Percentiles rank a stretch among this genome's conserved stretches.
phyloP scores from a whole-genome alignment of 169 alveolate species.

The Prorocentrum cordatum region DNA sequence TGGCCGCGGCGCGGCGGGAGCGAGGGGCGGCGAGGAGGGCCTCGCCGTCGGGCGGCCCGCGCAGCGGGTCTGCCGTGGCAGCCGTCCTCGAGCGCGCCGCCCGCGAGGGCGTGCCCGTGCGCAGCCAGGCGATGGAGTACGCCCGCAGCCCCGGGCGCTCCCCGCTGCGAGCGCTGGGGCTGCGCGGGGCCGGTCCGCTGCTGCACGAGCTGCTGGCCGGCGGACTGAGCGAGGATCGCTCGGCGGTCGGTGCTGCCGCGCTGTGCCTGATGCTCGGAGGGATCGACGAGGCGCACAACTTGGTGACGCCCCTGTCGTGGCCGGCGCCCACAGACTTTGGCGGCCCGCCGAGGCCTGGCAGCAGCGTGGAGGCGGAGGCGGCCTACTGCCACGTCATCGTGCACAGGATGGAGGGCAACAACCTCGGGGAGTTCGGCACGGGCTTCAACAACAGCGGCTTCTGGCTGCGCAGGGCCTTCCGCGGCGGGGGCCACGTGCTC shows the following conservation, averaged over 20 bases:
- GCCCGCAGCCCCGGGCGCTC: too few relatives aligned
- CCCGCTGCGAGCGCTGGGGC: too few relatives aligned
- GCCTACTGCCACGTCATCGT: constrained; percentile 29
- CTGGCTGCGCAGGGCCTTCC: too few relatives aligned
- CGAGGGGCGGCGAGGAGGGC: too few relatives aligned
- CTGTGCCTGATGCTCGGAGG: background rate
- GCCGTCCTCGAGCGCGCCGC: too few relatives aligned
- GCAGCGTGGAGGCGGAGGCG: background rate
- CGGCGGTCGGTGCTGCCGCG: constrained; percentile 8
- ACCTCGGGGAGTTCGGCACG: constrained; percentile 45
- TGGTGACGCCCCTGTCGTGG: constrained; percentile 18
- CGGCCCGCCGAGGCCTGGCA: constrained; percentile 12
- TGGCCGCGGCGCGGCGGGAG: too few relatives aligned
- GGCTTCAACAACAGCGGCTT: background rate
- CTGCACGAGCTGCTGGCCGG: background rate
- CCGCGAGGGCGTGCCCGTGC: too few relatives aligned
- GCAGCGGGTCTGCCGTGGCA: too few relatives aligned
- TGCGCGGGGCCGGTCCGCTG: too few relatives aligned
- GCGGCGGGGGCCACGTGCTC: too few relatives aligned
- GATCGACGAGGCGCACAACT: constrained; percentile 14
- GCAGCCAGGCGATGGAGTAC: too few relatives aligned
- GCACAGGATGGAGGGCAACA: constrained; percentile 49
- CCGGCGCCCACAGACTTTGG: constrained; percentile 1
- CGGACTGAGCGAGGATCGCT: background rate
- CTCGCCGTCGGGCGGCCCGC: too few relatives aligned